Evolutionary conservation across 108 stramenopile species (phyloP).

Genomic region (Nannochloropsis oceanica): DNA sequence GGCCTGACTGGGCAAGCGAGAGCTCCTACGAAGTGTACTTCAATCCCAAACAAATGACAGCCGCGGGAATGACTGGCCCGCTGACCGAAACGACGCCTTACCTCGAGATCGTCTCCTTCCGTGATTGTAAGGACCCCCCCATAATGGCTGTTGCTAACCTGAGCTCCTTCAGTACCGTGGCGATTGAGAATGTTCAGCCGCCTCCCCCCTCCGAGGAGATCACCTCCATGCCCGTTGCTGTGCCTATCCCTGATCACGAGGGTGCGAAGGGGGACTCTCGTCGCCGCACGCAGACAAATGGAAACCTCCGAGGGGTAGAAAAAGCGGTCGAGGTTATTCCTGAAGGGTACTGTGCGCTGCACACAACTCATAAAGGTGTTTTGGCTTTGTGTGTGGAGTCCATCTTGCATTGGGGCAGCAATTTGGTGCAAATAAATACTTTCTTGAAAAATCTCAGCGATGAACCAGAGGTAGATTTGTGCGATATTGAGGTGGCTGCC

Average conservation of each 20-base stretch:
- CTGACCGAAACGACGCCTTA: background rate
- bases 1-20: background rate
- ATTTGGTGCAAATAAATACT: background rate
- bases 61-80: background rate
- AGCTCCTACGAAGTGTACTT: background rate
- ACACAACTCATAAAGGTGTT: background rate
- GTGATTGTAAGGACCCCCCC: background rate
- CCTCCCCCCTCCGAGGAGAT: background rate
- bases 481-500: background rate
- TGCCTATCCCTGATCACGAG: background rate
- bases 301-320: background rate
- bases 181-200: background rate
- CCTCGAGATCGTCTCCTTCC: background rate
- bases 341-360: background rate
- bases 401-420: background rate
- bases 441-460: background rate
- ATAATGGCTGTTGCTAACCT: background rate
- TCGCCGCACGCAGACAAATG: too few species aligned
- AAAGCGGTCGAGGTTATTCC: background rate
- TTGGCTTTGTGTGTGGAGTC: background rate
- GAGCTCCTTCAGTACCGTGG: background rate
- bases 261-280: background rate
- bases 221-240: background rate
- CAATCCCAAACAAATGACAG: background rate
- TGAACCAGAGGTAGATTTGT: background rate